Evolutionary conservation across 257 asterid genomes (phyloP).

Genomic region (Marsdenia floribunda): DNA sequence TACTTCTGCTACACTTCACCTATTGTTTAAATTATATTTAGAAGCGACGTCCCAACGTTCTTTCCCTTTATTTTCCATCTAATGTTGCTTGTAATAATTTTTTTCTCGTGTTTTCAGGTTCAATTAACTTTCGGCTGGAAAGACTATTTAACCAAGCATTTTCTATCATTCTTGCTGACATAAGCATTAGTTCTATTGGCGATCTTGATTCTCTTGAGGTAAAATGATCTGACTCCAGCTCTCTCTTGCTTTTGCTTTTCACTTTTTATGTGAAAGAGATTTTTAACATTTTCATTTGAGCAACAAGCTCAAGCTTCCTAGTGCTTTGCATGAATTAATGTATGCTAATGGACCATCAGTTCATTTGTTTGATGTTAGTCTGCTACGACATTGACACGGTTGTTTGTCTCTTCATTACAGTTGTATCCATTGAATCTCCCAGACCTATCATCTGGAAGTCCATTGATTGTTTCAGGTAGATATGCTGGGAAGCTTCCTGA

Average conservation of each 20-base stretch:
- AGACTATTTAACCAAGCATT: constrained; percentile 55
- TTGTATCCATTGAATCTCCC: constrained; percentile 56
- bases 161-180: constrained; percentile 57
- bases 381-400: neutral
- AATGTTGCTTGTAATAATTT: neutral
- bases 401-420: constrained; percentile 35
- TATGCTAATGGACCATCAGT: neutral
- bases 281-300: neutral
- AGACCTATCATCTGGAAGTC: constrained; percentile 58
- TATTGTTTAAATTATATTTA: neutral
- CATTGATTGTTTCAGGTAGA: constrained; percentile 74
- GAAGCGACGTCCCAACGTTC: neutral
- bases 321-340: neutral
- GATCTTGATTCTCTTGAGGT: constrained; percentile 83
- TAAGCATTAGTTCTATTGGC: constrained; percentile 49
- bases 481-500: constrained; percentile 61
- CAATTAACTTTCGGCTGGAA: constrained; percentile 51
- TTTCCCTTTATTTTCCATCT: neutral
- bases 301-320: neutral
- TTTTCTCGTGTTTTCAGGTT: constrained; percentile 41
- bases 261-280: neutral
- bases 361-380: neutral
- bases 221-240: constrained; percentile 11
- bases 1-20: neutral
- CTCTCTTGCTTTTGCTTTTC: neutral